Percentiles rank a stretch among this genome's conserved stretches.
Evolutionary conservation across 805 yeast species (phyloP).

Genomic region (Metschnikowia similis): DNA sequence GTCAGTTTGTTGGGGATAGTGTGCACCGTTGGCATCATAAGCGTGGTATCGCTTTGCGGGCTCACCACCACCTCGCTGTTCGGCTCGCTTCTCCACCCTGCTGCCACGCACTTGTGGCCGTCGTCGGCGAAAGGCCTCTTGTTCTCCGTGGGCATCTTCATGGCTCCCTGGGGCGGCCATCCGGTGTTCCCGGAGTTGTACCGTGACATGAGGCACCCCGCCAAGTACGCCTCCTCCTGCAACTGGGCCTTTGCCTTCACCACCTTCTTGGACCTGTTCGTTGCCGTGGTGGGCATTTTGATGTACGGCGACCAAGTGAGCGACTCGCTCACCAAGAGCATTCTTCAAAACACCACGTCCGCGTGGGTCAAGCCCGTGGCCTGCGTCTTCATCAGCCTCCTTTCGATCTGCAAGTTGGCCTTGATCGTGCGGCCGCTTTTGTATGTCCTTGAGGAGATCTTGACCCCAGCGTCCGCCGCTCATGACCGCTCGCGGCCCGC

Average conservation of each 20-base stretch:
- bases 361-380: slow-evolving; percentile 50
- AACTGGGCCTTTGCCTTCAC: slow-evolving; percentile 56
- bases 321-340: slow-evolving; percentile 75
- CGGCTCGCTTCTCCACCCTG: slow-evolving; percentile 51
- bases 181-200: slow-evolving; percentile 76
- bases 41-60: slow-evolving; percentile 47
- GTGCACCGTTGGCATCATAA: slow-evolving; percentile 48
- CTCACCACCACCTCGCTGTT: slow-evolving; percentile 36
- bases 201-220: slow-evolving; percentile 71
- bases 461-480: not conserved
- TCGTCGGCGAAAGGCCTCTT: slow-evolving; percentile 31
- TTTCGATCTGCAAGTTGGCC: slow-evolving; percentile 41
- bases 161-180: slow-evolving; percentile 84
- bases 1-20: slow-evolving; percentile 55
- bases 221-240: slow-evolving; percentile 50
- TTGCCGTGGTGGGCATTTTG: slow-evolving; percentile 64
- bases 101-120: slow-evolving; percentile 38
- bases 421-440: slow-evolving; percentile 36
- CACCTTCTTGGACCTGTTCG: slow-evolving; percentile 51
- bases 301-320: slow-evolving; percentile 73
- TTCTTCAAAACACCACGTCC: slow-evolving; percentile 62
- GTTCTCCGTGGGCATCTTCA: slow-evolving; percentile 56
- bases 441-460: slow-evolving; percentile 33
- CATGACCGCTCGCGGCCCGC: slow-evolving; percentile 2
- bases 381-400: slow-evolving; percentile 32